Conservation (phyloP, 768 basidiomycete genomes). For the Lentinula edodes region DNA sequence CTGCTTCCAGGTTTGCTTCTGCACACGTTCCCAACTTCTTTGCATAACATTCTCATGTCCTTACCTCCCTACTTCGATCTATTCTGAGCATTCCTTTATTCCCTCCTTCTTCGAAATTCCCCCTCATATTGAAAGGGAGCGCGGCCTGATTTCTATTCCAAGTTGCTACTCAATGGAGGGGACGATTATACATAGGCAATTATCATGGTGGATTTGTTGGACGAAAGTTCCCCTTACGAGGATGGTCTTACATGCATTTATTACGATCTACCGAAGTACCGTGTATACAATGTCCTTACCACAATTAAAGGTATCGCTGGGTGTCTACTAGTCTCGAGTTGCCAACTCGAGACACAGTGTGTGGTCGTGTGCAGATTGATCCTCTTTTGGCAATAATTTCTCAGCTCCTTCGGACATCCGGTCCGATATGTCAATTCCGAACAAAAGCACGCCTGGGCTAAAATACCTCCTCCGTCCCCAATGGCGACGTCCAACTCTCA, state of each 20-base stretch:
- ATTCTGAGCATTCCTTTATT: no score
- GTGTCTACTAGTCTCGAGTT: no score
- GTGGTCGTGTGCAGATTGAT: no score
- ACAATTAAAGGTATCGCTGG: no score
- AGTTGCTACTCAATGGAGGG: conserved; percentile 5
- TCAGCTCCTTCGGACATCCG: neutral
- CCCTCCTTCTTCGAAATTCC: neutral
- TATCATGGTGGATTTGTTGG: neutral
- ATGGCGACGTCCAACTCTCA: conserved; percentile 1
- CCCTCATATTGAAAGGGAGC: neutral
- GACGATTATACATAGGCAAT: neutral
- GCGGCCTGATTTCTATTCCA: no score
- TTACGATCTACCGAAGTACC: no score
- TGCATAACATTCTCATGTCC: no score
- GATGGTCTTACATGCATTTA: neutral
- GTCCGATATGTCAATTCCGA: neutral
- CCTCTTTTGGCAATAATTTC: neutral
- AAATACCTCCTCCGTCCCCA: neutral
- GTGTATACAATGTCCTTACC: no score
- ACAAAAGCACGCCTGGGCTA: neutral
- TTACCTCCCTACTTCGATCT: no score
- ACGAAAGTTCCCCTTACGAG: neutral
- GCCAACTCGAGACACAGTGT: no score
- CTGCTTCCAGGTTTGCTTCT: no score
- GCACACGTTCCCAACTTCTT: no score